Evolutionary conservation across 1,284 basidiomycete species (phyloP).

Genomic region (Ganoderma resinaceum): DNA sequence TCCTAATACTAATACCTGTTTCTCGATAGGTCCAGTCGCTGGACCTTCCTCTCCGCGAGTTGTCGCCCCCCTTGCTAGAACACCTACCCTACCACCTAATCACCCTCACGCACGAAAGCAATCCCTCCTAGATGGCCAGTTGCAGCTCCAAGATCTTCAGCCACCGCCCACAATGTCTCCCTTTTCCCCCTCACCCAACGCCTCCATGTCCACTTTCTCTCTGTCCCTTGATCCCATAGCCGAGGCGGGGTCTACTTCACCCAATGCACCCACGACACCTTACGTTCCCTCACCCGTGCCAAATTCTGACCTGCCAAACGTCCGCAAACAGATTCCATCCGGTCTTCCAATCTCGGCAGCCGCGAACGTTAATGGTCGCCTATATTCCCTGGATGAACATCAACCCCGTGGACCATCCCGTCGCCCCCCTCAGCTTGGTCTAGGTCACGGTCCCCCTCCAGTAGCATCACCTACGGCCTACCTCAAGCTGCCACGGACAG

Average conservation of each 20-base stretch:
- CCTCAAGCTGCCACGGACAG: constrained; percentile 43
- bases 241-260: constrained; percentile 48
- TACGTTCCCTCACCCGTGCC: constrained; percentile 35
- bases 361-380: constrained; percentile 18
- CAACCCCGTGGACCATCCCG: constrained; percentile 30
- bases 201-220: constrained; percentile 67
- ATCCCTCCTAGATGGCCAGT: constrained; percentile 65
- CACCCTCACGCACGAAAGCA: constrained; percentile 83
- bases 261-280: constrained; percentile 39
- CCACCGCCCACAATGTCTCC: constrained; percentile 44
- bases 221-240: constrained; percentile 74
- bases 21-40: constrained; percentile 13
- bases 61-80: constrained; percentile 59
- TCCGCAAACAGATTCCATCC: constrained; percentile 31
- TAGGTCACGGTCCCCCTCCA: constrained; percentile 49
- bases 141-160: constrained; percentile 46
- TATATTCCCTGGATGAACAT: constrained; percentile 30
- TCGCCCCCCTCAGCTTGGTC: constrained; percentile 48
- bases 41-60: constrained; percentile 39
- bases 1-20: not conserved
- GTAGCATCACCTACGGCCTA: constrained; percentile 30
- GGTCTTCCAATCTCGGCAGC: constrained; percentile 11
- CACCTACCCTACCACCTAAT: constrained; percentile 58
- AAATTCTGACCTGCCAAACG: constrained; percentile 23
- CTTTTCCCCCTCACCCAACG: constrained; percentile 48